Evolutionary conservation across 345 rosid genomes (phyloP).

Genomic region (Eucalyptus urophylla): DNA sequence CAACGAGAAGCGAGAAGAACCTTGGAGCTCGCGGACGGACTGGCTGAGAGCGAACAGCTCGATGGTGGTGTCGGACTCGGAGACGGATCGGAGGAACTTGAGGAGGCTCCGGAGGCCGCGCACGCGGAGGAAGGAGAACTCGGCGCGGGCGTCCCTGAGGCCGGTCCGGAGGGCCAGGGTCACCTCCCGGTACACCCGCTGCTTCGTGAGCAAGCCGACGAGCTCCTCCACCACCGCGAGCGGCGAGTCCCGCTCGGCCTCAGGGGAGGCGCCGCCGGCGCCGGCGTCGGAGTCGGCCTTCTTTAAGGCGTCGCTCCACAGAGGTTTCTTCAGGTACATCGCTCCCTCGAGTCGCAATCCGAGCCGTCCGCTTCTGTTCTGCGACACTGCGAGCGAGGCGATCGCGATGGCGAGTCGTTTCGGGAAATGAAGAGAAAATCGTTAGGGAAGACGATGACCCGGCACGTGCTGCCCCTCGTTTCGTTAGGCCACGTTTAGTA

Average conservation of each 20-base stretch:
- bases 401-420: background rate
- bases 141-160: conserved; percentile 78
- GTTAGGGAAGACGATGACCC: background rate
- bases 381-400: background rate
- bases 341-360: background rate
- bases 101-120: conserved; percentile 85
- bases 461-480: background rate
- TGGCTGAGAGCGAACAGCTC: conserved; percentile 66
- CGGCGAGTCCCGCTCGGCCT: conserved; percentile 11
- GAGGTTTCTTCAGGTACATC: conserved; percentile 50
- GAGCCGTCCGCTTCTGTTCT: background rate
- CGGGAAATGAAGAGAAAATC: background rate
- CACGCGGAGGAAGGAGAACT: conserved; percentile 87
- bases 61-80: conserved; percentile 64
- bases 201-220: conserved; percentile 44
- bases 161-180: conserved; percentile 86
- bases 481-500: background rate
- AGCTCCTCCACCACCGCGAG: conserved; percentile 66
- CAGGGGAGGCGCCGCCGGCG: background rate
- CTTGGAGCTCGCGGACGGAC: conserved; percentile 68
- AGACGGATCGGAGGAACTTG: conserved; percentile 67
- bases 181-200: conserved; percentile 71
- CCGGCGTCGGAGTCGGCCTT: background rate
- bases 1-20: conserved; percentile 11
- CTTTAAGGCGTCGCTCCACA: conserved; percentile 40